Evolutionary conservation across 768 basidiomycete genomes (phyloP).

Genomic region (Rhizopogon vulgaris): DNA sequence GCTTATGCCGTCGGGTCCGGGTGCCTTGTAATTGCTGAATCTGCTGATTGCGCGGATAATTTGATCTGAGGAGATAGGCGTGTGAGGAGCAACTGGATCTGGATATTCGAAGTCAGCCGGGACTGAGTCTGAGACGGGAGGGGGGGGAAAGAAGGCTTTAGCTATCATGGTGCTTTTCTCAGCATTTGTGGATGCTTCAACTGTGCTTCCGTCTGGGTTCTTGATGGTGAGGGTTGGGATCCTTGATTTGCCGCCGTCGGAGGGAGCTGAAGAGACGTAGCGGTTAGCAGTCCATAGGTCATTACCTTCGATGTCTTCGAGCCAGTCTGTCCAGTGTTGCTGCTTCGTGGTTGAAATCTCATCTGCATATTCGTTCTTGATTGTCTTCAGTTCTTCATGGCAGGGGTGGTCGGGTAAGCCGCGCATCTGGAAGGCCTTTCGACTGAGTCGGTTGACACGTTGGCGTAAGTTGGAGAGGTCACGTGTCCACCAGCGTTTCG

Average conservation of each 20-base stretch:
- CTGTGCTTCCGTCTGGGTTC: background rate
- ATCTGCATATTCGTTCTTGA: slow-evolving; percentile 16
- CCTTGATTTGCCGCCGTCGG: background rate
- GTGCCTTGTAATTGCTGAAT: slow-evolving; percentile 14
- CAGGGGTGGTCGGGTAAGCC: background rate
- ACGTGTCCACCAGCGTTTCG: slow-evolving; percentile 16
- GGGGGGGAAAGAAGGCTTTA: slow-evolving; percentile 19
- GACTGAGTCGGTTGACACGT: background rate
- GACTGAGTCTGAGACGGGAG: background rate
- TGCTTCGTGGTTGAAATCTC: slow-evolving; percentile 17
- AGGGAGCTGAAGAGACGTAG: slow-evolving; percentile 9
- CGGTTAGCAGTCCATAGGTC: slow-evolving; percentile 21
- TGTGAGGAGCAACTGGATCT: no score
- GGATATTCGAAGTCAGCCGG: no score
- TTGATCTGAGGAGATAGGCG: slow-evolving; percentile 14
- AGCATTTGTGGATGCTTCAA: slow-evolving; percentile 9
- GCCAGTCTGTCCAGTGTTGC: slow-evolving; percentile 17
- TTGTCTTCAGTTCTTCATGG: slow-evolving; percentile 9
- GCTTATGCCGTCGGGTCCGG: slow-evolving; percentile 21
- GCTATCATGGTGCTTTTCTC: slow-evolving; percentile 15
- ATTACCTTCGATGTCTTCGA: slow-evolving; percentile 11
- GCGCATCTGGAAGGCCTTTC: background rate
- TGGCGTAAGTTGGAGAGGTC: slow-evolving; percentile 2
- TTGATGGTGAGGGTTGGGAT: background rate
- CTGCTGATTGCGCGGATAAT: slow-evolving; percentile 5